Percentiles rank a stretch among this genome's conserved stretches.
Evolutionary conservation across 2,329 filamentous ascomycete species (phyloP).

Genomic region (Hymenoscyphus salicellus): DNA sequence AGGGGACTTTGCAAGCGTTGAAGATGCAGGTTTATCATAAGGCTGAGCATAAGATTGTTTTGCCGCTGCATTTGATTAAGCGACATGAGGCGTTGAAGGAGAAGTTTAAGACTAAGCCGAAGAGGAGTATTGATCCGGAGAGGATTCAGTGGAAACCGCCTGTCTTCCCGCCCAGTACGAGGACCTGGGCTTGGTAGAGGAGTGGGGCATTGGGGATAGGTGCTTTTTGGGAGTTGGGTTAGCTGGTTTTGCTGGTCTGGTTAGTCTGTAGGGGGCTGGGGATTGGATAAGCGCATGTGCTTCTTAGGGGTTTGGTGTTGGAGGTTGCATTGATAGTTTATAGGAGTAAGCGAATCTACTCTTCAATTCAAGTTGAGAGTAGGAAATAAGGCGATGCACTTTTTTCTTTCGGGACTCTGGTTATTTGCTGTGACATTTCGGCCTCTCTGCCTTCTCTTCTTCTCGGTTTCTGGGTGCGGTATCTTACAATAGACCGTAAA

Average conservation of each 20-base stretch:
- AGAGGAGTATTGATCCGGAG: conserved; percentile 71
- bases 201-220: background rate
- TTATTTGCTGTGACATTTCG: too few relatives aligned
- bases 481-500: too few relatives aligned
- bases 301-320: background rate
- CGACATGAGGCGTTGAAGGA: conserved; percentile 64
- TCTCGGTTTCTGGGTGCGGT: too few relatives aligned
- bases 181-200: conserved; percentile 89
- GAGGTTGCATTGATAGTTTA: background rate
- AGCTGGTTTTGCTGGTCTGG: background rate
- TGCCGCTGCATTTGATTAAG: conserved; percentile 77
- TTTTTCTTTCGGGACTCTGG: too few relatives aligned
- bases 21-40: conserved; percentile 96
- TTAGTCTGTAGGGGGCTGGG: background rate
- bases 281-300: background rate
- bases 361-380: too few relatives aligned
- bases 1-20: conserved; percentile 88
- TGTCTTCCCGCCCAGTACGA: conserved; percentile 81
- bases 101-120: conserved; percentile 76
- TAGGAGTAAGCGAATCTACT: too few relatives aligned
- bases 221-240: background rate
- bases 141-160: conserved; percentile 93
- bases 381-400: too few relatives aligned
- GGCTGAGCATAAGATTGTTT: conserved; percentile 92
- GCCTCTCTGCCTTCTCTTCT: too few relatives aligned